phyloP scores from a whole-genome alignment of 2,329 filamentous ascomycete species.

The Trichoderma simmonsii region DNA sequence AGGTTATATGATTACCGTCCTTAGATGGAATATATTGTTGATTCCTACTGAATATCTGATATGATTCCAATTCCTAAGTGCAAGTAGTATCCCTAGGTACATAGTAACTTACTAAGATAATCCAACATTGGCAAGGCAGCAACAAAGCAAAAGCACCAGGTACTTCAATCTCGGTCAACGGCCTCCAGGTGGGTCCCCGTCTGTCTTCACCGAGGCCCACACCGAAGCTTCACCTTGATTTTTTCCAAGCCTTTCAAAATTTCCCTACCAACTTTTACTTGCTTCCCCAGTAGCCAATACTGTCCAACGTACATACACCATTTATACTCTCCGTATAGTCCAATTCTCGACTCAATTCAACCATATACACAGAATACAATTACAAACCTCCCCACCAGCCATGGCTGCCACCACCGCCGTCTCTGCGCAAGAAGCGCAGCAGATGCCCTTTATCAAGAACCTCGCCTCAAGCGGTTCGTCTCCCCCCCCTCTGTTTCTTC shows the following conservation, averaged over 20 bases:
- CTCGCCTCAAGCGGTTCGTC: constrained; percentile 76
- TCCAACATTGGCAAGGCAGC: background rate
- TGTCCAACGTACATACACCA: background rate
- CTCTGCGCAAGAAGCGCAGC: constrained; percentile 39
- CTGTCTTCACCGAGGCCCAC: background rate
- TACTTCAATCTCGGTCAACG: background rate
- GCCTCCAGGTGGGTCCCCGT: background rate
- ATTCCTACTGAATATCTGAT: background rate
- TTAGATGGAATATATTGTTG: too few species aligned
- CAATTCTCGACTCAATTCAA: background rate
- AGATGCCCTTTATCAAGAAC: constrained; percentile 75
- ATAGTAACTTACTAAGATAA: too few species aligned
- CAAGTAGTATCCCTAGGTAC: too few species aligned
- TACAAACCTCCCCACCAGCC: background rate
- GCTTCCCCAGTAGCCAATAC: background rate
- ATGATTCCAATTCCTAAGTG: background rate
- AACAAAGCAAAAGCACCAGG: background rate
- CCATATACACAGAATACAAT: background rate
- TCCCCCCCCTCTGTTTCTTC: background rate
- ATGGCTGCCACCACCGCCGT: constrained; percentile 32
- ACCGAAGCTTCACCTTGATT: constrained; percentile 22
- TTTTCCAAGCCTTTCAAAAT: constrained; percentile 17
- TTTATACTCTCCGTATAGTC: background rate
- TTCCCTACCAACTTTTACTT: background rate
- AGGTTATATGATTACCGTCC: too few species aligned